These are phyloP conservation scores for Neoconidiobolus thromboides DNA, from an alignment of 371 early-diverging fungal genomes.

Conservation along the genomic window DNA sequence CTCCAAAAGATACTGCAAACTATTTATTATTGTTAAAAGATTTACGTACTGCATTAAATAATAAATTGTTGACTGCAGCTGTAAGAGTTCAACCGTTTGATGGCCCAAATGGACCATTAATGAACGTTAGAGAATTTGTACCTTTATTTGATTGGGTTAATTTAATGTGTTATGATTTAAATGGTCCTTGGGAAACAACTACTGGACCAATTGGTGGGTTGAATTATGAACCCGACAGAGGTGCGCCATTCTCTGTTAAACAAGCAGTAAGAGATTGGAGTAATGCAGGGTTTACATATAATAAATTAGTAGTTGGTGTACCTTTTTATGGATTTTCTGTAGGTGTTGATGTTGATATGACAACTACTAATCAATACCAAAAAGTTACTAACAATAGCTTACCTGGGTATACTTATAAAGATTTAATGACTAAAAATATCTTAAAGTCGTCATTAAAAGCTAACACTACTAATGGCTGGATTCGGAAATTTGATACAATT, in stretches of 20 bases:
- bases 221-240: slow-evolving; percentile 18
- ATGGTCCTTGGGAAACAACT: slow-evolving; percentile 31
- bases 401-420: neutral
- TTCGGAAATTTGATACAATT: slow-evolving; percentile 32
- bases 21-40: slow-evolving; percentile 34
- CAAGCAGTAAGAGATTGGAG: slow-evolving; percentile 23
- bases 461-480: slow-evolving; percentile 24
- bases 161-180: slow-evolving; percentile 33
- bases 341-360: slow-evolving; percentile 12
- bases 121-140: slow-evolving; percentile 31
- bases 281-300: slow-evolving; percentile 30
- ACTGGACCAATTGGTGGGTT: slow-evolving; percentile 50
- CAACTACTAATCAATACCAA: neutral
- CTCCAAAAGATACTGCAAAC: slow-evolving; percentile 32
- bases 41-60: slow-evolving; percentile 36
- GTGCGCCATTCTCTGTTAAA: slow-evolving; percentile 10
- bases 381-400: neutral
- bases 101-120: slow-evolving; percentile 27
- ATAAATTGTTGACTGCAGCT: slow-evolving; percentile 46
- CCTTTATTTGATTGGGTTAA: slow-evolving; percentile 32
- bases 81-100: slow-evolving; percentile 44
- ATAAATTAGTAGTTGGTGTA: slow-evolving; percentile 35
- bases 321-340: slow-evolving; percentile 39
- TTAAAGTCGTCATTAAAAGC: slow-evolving; percentile 44
- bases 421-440: neutral